Percentiles rank a stretch among this genome's conserved stretches.
These are phyloP conservation scores for Physocladia obscura DNA, from an alignment of 192 early-diverging fungal species.

Conservation along the genomic window DNA sequence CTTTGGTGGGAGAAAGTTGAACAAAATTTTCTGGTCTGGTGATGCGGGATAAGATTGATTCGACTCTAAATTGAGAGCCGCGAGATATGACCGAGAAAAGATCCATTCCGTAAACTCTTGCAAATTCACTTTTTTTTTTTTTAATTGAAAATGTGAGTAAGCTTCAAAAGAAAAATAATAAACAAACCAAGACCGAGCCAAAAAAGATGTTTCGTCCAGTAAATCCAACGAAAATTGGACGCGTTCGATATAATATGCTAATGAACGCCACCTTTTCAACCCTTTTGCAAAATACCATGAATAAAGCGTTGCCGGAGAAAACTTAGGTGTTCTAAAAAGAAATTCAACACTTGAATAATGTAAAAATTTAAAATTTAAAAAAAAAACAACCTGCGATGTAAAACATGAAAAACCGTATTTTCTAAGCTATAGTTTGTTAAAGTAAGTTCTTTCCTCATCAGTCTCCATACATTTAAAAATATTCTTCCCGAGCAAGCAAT, in stretches of 20 bases:
- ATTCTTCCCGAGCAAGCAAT: conserved; percentile 73
- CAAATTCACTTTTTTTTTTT: conserved; percentile 65
- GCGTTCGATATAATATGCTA: conserved; percentile 69
- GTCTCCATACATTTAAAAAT: conserved; percentile 85
- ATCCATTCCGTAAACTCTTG: conserved; percentile 88
- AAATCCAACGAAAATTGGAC: conserved; percentile 67
- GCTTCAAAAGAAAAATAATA: background rate
- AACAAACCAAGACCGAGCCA: conserved; percentile 58
- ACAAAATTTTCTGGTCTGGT: conserved; percentile 72
- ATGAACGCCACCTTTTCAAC: conserved; percentile 55
- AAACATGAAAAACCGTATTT: conserved; percentile 67
- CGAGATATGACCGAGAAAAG: conserved; percentile 82
- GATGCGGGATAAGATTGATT: conserved; percentile 67
- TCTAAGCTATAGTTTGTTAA: conserved; percentile 80
- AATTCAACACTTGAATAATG: background rate
- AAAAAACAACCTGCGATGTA: conserved; percentile 63
- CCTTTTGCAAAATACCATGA: conserved; percentile 62
- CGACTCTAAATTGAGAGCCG: conserved; percentile 91
- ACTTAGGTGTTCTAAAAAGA: conserved; percentile 63
- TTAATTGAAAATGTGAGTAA: background rate
- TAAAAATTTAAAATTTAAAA: background rate
- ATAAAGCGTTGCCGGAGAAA: conserved; percentile 54
- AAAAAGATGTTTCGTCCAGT: conserved; percentile 67
- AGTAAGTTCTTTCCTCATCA: conserved; percentile 75
- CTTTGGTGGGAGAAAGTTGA: conserved; percentile 70